Evolutionary conservation across 2,329 filamentous ascomycete species (phyloP).

Genomic region (Fusarium verrucosum): DNA sequence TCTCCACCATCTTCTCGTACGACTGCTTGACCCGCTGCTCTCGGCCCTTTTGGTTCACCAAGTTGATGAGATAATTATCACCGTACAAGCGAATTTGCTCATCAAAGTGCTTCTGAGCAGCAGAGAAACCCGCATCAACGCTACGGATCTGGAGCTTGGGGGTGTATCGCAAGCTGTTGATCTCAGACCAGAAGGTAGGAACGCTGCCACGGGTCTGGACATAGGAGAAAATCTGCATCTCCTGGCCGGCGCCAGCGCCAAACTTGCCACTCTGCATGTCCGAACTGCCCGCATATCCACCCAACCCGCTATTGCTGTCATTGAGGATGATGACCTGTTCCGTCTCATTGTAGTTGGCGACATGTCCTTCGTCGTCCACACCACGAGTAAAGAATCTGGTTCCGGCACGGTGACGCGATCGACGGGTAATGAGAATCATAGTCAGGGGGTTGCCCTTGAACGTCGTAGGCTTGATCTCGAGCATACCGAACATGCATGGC

Average conservation of each 20-base stretch:
- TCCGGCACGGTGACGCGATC: slow-evolving; percentile 87
- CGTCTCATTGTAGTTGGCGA: slow-evolving; percentile 99
- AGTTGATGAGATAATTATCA: slow-evolving; percentile 95
- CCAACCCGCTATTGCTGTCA: slow-evolving; percentile 76
- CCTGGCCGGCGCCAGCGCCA: slow-evolving; percentile 67
- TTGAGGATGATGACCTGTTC: slow-evolving; percentile 93
- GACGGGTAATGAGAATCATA: slow-evolving; percentile 85
- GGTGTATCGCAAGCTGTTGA: slow-evolving; percentile 92
- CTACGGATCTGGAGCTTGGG: slow-evolving; percentile 89
- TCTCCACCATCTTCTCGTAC: slow-evolving; percentile 89
- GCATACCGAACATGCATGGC: slow-evolving; percentile 95
- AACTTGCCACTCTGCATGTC: slow-evolving; percentile 79
- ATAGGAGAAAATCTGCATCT: slow-evolving; percentile 91
- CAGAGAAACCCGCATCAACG: slow-evolving; percentile 79
- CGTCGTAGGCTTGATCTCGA: slow-evolving; percentile 86
- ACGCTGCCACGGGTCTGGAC: slow-evolving; percentile 97
- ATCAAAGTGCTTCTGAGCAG: slow-evolving; percentile 86
- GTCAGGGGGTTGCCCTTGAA: slow-evolving; percentile 88
- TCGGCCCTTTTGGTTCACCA: slow-evolving; percentile 95
- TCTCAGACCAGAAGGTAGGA: slow-evolving; percentile 94
- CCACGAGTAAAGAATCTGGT: slow-evolving; percentile 96
- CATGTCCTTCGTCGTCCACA: slow-evolving; percentile 90
- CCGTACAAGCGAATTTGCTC: slow-evolving; percentile 95
- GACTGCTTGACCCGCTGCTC: slow-evolving; percentile 90
- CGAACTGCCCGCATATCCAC: slow-evolving; percentile 81